Conservation (phyloP, 2,329 filamentous ascomycete genomes). For the Rhynchosporium agropyri region DNA sequence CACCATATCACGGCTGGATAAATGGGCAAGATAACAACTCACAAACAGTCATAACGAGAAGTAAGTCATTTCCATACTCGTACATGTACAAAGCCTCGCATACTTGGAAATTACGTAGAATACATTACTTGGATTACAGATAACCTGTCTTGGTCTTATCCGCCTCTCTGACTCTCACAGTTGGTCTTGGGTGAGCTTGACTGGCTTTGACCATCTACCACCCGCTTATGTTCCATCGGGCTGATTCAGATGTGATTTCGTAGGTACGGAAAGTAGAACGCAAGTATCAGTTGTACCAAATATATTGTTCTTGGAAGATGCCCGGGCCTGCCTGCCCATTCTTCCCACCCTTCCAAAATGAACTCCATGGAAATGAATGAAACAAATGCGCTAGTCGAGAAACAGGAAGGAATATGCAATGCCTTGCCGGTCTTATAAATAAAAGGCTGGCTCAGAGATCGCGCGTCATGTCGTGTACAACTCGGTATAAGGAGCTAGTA, state of each 20-base stretch:
- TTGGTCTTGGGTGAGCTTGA: slow-evolving; percentile 18
- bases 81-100: neutral
- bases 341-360: slow-evolving; percentile 12
- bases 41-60: neutral
- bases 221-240: slow-evolving; percentile 10
- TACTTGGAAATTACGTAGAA: slow-evolving; percentile 35
- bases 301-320: slow-evolving; percentile 1
- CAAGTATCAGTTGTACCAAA: neutral
- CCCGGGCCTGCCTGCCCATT: neutral
- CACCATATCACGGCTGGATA: too few relatives aligned
- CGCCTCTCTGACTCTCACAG: slow-evolving; percentile 8
- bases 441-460: slow-evolving; percentile 8
- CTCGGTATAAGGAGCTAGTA: slow-evolving; percentile 8
- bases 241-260: neutral
- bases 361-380: slow-evolving; percentile 16
- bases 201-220: slow-evolving; percentile 21
- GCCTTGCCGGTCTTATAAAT: slow-evolving; percentile 2
- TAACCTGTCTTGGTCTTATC: slow-evolving; percentile 1
- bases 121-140: slow-evolving; percentile 34
- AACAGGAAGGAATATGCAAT: slow-evolving; percentile 12
- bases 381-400: slow-evolving; percentile 15
- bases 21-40: neutral
- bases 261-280: too few relatives aligned
- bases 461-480: slow-evolving; percentile 19
- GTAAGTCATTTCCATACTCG: neutral